Evolutionary conservation across 2,329 filamentous ascomycete species (phyloP).

Genomic region (Capronia coronata): DNA sequence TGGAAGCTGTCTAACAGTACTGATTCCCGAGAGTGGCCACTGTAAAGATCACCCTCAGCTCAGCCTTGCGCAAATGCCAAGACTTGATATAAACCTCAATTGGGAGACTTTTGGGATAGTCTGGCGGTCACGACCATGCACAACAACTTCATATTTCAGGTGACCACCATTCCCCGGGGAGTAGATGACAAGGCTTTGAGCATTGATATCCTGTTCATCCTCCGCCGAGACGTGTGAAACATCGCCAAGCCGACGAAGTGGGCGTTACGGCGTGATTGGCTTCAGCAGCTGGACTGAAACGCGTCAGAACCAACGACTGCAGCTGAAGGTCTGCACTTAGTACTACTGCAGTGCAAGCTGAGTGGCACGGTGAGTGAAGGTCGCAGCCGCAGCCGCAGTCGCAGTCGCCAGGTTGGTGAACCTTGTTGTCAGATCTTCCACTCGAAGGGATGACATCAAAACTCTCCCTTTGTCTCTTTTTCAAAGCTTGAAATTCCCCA

Average conservation of each 20-base stretch:
- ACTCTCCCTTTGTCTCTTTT: no score
- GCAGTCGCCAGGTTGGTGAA: no score
- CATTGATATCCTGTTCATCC: background rate
- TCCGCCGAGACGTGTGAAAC: constrained; percentile 4
- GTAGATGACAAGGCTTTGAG: background rate
- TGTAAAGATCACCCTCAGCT: no score
- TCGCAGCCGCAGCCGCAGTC: no score
- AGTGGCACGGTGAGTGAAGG: no score
- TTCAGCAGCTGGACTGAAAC: constrained; percentile 6
- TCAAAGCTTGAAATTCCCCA: no score
- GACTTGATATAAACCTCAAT: constrained; percentile 5
- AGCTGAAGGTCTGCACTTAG: no score
- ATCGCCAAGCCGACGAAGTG: constrained; percentile 14
- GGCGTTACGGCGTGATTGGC: constrained; percentile 8
- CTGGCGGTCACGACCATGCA: background rate
- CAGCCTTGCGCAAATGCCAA: constrained; percentile 16
- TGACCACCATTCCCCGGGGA: background rate
- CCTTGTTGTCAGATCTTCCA: no score
- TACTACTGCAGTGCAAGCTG: no score
- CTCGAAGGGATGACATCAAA: no score
- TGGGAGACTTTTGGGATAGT: background rate
- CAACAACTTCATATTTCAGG: background rate
- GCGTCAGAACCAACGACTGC: constrained; percentile 7
- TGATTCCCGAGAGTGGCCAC: no score
- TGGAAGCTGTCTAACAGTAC: background rate